A percentile compares a stretch with the other conserved stretches of the same genome.
Conservation (phyloP, 208 protist genomes). For the Acanthamoeba triangularis region DNA sequence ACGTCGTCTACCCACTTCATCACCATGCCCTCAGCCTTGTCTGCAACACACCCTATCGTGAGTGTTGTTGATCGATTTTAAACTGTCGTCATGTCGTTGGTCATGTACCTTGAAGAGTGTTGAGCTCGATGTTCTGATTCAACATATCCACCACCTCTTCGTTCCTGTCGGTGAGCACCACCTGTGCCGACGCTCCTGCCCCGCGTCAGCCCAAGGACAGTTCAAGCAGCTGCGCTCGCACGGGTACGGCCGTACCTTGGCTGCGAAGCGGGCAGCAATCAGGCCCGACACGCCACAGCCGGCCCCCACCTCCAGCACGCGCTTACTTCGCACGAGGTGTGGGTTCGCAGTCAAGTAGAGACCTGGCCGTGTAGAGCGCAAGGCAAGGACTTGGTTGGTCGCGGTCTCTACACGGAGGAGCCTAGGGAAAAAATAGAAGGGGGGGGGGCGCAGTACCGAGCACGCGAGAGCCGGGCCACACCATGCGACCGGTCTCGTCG, state of each 20-base stretch:
- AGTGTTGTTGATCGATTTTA: not conserved
- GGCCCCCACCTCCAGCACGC: constrained; percentile 7
- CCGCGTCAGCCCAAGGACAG: not conserved
- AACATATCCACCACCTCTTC: constrained; percentile 12
- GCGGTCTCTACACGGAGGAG: not conserved
- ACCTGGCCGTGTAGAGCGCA: not conserved
- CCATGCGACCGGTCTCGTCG: constrained; percentile 37
- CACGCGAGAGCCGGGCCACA: constrained; percentile 24
- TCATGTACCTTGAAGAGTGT: not conserved
- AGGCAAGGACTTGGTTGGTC: not conserved
- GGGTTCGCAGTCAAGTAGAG: constrained; percentile 22
- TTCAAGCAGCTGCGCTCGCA: not conserved
- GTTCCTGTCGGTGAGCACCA: constrained; percentile 23
- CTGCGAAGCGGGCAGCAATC: not conserved
- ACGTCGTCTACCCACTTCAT: constrained; percentile 56
- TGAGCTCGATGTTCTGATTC: not conserved
- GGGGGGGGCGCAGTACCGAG: not conserved
- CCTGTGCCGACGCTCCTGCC: not conserved
- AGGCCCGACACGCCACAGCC: constrained; percentile 39
- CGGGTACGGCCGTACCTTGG: not conserved
- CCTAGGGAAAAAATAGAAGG: not conserved
- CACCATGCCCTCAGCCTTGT: not conserved
- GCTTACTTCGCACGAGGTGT: not conserved
- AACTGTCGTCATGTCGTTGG: not conserved
- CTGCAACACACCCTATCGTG: not conserved